phyloP scores from a whole-genome alignment of 176 grass and related monocot species.

The Pontederia paniculata region DNA sequence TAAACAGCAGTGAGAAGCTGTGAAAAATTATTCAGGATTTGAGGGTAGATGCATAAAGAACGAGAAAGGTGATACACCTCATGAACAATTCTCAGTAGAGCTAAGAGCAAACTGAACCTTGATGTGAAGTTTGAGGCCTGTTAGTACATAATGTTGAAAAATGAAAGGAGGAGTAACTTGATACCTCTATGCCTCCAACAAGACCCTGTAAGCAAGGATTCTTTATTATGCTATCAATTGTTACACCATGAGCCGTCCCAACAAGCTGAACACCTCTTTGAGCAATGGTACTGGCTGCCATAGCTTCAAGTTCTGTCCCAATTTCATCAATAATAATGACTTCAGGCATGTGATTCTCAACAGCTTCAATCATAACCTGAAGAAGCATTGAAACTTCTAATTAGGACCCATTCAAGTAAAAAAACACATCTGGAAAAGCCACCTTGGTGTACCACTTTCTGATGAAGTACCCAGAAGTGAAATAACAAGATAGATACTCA shows the following conservation, averaged over 20 bases:
- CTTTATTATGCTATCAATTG: conserved; percentile 96
- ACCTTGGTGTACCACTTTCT: not conserved
- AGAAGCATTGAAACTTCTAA: conserved; percentile 3
- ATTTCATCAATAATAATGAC: conserved; percentile 99
- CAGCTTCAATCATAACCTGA: conserved; percentile 95
- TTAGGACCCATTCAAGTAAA: not conserved
- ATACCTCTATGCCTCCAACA: conserved; percentile 95
- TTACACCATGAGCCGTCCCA: conserved; percentile 91
- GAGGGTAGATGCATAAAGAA: too few relatives aligned
- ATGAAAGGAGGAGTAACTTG: not conserved
- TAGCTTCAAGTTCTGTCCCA: conserved; percentile 90
- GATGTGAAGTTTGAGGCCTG: too few relatives aligned
- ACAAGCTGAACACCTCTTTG: conserved; percentile 98
- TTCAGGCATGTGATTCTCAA: conserved; percentile 99
- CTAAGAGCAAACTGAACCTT: too few relatives aligned
- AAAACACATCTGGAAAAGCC: not conserved
- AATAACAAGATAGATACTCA: conserved; percentile 27
- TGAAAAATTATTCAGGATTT: too few relatives aligned
- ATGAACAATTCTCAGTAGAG: too few relatives aligned
- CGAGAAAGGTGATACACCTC: too few relatives aligned
- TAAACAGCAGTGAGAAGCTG: too few relatives aligned
- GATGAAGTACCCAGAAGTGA: conserved; percentile 14
- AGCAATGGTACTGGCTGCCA: conserved; percentile 95
- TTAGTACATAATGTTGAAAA: not conserved
- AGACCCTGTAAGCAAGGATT: conserved; percentile 91